These are phyloP conservation scores for Candida suzukii DNA, from an alignment of 805 yeast genomes.

Conservation along the genomic window DNA sequence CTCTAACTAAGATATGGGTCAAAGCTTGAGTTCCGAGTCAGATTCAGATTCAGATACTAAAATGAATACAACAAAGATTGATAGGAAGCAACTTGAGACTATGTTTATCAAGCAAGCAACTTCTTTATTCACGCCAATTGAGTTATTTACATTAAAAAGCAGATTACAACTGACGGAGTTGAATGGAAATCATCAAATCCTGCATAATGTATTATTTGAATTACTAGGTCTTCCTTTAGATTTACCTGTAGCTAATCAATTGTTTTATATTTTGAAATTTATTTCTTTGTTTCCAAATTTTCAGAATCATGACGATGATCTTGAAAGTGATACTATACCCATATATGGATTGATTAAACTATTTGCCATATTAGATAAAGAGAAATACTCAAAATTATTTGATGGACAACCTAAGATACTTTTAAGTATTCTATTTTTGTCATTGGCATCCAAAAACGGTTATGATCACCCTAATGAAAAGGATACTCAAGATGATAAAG, in stretches of 20 bases:
- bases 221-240: constrained; percentile 29
- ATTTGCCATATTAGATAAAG: constrained; percentile 34
- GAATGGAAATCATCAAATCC: constrained; percentile 16
- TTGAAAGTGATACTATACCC: constrained; percentile 20
- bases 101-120: constrained; percentile 11
- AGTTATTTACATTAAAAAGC: constrained; percentile 13
- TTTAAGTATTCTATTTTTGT: constrained; percentile 38
- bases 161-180: constrained; percentile 17
- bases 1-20: constrained; percentile 5
- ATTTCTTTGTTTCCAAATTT: constrained; percentile 24
- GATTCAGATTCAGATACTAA: not conserved
- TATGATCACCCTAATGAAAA: not conserved
- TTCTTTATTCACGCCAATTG: constrained; percentile 15
- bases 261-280: constrained; percentile 34
- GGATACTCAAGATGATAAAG: not conserved
- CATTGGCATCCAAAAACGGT: constrained; percentile 26
- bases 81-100: constrained; percentile 11
- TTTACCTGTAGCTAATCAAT: constrained; percentile 19
- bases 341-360: constrained; percentile 36
- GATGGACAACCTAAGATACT: constrained; percentile 28
- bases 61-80: constrained; percentile 7
- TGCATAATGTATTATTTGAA: constrained; percentile 18
- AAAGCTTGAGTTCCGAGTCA: constrained; percentile 9
- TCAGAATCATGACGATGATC: not conserved
- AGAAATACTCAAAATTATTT: constrained; percentile 31